Base-by-base conservation (phyloP, 768 basidiomycete genomes). In the Xerocomellus intermedius region DNA sequence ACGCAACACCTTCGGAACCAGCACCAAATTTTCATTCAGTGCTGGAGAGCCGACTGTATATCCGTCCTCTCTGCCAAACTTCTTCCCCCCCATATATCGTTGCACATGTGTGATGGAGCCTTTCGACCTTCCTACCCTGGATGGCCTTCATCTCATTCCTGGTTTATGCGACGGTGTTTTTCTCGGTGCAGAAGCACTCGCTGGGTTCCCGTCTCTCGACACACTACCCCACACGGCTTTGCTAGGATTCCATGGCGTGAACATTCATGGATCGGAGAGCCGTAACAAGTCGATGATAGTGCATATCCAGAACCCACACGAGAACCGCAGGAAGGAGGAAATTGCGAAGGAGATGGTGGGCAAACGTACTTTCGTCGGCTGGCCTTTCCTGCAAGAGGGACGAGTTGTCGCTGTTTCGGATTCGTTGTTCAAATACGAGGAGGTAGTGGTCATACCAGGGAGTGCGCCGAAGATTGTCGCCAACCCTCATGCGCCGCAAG, bases 351-450 rank as follows among this genome's bases (percentile, higher is more conserved):
- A 81, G 65, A 79, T 91, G 77, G 75, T 98, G 42, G 93, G 90
- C 16, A 75, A 86, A 66, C 81, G 89, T 39, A 83, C 82, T 1
- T 98, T 89, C 67, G 75, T 86, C 52, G 85, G 87, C 24, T 99
- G 96, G 95, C 97, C 97, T 0, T 98, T 95, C 79, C 73, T 99
- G 39, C 89, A 90, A 62, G 97, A 99, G 73, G 96, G 92, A 2
- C 73, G 84, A 61, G 93, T 98, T 2, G 84, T 86, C 2, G 88
- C 87, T 17, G 79, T 98, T 8, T 95, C 93, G 17, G 96, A 98
- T 69, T 79, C 85, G 35, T 68, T 89, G 57, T 91, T 94, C 82
- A 87, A 82, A 68, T 95, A 95, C 66, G 92, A 95, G 74, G 83
- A 84, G 73, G 69, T 84, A 62, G 64, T 69, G 5, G 69, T 89